Conservation (phyloP, 768 basidiomycete species). For the Candolleomyces eurysporus region DNA sequence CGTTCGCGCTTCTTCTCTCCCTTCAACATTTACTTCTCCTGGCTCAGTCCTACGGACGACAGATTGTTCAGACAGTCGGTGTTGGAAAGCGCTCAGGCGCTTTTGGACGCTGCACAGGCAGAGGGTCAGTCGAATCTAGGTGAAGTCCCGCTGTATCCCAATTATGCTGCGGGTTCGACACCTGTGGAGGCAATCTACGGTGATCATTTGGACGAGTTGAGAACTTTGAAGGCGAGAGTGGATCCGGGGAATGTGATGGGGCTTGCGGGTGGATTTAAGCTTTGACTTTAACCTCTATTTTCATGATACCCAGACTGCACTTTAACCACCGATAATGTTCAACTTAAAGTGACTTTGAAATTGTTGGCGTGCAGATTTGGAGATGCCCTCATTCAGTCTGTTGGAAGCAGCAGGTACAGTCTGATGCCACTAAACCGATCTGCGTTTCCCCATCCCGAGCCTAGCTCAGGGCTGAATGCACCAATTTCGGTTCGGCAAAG, state of each 20-base stretch:
- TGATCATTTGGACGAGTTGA: conserved; percentile 39
- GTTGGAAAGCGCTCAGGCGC: conserved; percentile 33
- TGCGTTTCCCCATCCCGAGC: too few relatives aligned
- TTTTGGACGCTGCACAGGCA: conserved; percentile 36
- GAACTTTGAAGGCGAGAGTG: conserved; percentile 37
- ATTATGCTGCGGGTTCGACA: conserved; percentile 57
- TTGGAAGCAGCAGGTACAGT: too few relatives aligned
- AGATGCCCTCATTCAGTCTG: too few relatives aligned
- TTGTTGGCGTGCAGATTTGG: too few relatives aligned
- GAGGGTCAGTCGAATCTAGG: conserved; percentile 37
- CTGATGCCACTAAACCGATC: too few relatives aligned
- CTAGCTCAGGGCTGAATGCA: too few relatives aligned
- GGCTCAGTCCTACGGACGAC: conserved; percentile 39
- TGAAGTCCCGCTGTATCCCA: conserved; percentile 49
- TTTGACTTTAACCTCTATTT: conserved; percentile 12
- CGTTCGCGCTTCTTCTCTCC: conserved; percentile 39
- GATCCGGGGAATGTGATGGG: conserved; percentile 65
- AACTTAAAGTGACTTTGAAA: too few relatives aligned
- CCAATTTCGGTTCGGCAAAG: too few relatives aligned
- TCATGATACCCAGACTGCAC: too few relatives aligned
- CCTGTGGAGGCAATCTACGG: conserved; percentile 52
- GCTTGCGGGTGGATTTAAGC: conserved; percentile 65
- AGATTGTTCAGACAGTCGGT: conserved; percentile 38
- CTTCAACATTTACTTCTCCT: conserved; percentile 47
- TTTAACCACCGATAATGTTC: too few relatives aligned